Evolutionary conservation across 139 green algal genomes (phyloP), one percentile per base, ranked within the genome.

Genomic region (Chlamydomonas eustigma): DNA sequence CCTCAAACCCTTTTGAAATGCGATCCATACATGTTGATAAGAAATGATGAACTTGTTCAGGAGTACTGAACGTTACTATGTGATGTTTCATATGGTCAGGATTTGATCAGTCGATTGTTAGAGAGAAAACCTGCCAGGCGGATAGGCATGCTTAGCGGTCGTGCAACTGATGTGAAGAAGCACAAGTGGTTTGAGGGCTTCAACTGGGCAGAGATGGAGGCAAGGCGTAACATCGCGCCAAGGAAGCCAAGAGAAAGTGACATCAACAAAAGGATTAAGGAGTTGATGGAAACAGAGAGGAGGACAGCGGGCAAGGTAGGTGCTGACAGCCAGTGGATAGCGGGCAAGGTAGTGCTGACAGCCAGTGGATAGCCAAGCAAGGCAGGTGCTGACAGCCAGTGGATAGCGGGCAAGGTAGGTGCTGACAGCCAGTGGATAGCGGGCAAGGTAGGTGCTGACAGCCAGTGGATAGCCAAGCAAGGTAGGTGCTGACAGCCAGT

Each of bases 181-280:
- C 94, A 98, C 84, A 81, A 81, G 37, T 98, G 95, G 95, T 98
- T 98, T 83, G 90, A 93, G 28, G 87, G 85, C 33, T 82, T 97
- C 52, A 88, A 96, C 66, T 98, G 94, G 95, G 90, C 92, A 3
- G 85, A 88, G 67, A 84, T 98, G 73, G 87, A 91, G 69, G 87
- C 90, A 1, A 80, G 91, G 33, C 86, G 91, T 39, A 63, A 92
- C 36, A 2, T 74, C 39, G 85, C 91, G 37, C 91, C 90, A 2
- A 80, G 90, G 39, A 81, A 84, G 51, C 93, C 92, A 51, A 88
- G 89, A 64, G 83, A 91, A 2, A 71, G 74, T 24, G 93, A 97
- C 81, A 86, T 82, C 12, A 73, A 84, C 34, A 97, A 97, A 84
- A 88, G 93, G 37, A 86, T 95, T 30, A 78, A 76, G 31, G 82